Base-by-base conservation (phyloP, 805 yeast species). In the Candida andamanensis region DNA sequence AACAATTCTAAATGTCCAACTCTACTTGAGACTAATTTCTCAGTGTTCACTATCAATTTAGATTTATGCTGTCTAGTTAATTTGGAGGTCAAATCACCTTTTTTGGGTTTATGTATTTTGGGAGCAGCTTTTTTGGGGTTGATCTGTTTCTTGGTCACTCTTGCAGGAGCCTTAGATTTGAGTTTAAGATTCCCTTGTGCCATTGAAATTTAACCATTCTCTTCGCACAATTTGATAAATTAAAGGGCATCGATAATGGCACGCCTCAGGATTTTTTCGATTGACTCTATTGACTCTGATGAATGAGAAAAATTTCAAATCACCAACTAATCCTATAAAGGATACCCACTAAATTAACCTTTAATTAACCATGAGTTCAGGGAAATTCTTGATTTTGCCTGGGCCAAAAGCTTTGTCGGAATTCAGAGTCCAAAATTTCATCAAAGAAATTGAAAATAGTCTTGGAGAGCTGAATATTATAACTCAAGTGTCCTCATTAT, bases 1-100 rank as follows among this genome's bases (percentile, higher is more conserved):
- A 90, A 64, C 24, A 90, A 55, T 61, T 90, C 98, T 48, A 90
- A 69, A 57, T 90, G 97, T 16, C 98, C 98, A 6, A 90, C 97
- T 54, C 90, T 74, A 35, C 94, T 71, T 2, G 97, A 80, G 45
- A 90, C 76, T 36, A 86, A 68, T 60, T 77, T 86, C 60, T 90
- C 98, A 3, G 97, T 90, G 25, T 74, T 67, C 3, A 75, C 51
- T 29, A 60, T 67, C 53, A 65, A 75, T 45, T 67, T 74, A 3
- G 75, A 70, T 24, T 67, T 56, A 50, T 76, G 83, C 24, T 69
- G 65, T 54, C 78, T 80, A 30, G 70, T 63, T 36, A 82, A 60
- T 45, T 76, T 76, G 36, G 70, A 67, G 41, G 78, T 62, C 5
- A 62, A 54, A 37, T 69, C 72, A 24, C 69, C 62, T 51, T 78